phyloP scores from a whole-genome alignment of 2,329 filamentous ascomycete species.

The Fusarium camptoceras region DNA sequence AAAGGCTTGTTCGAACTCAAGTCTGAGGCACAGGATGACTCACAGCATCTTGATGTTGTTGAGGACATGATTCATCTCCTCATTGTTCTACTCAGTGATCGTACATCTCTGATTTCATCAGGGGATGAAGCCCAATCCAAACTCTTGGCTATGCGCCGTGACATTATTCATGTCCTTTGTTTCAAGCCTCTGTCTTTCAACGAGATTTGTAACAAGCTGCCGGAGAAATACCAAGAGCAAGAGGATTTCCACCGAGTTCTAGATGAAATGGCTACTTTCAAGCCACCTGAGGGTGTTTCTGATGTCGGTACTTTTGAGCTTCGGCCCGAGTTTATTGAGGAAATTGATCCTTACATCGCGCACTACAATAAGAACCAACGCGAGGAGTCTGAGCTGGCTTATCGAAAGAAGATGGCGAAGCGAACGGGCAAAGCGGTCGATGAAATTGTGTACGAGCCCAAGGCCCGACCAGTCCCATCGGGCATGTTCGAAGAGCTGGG shows the following conservation, averaged over 20 bases:
- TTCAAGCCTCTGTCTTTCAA: constrained; percentile 97
- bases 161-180: constrained; percentile 93
- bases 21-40: constrained; percentile 82
- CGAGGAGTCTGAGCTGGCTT: constrained; percentile 92
- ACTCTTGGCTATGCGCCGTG: constrained; percentile 80
- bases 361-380: constrained; percentile 98
- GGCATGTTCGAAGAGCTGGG: constrained; percentile 82
- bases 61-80: constrained; percentile 96
- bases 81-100: constrained; percentile 89
- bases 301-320: constrained; percentile 96
- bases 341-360: constrained; percentile 94
- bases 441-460: constrained; percentile 93
- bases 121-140: constrained; percentile 75
- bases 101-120: constrained; percentile 79
- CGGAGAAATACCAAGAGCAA: constrained; percentile 89
- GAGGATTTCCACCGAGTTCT: constrained; percentile 89
- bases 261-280: constrained; percentile 88
- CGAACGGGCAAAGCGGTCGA: constrained; percentile 83
- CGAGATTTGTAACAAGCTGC: constrained; percentile 85
- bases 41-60: constrained; percentile 89
- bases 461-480: constrained; percentile 77
- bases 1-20: constrained; percentile 81
- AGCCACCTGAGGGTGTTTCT: constrained; percentile 87
- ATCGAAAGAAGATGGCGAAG: constrained; percentile 87
- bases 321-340: constrained; percentile 84